Conservation (phyloP, 495 filamentous ascomycete genomes). For the Cercophora samala region DNA sequence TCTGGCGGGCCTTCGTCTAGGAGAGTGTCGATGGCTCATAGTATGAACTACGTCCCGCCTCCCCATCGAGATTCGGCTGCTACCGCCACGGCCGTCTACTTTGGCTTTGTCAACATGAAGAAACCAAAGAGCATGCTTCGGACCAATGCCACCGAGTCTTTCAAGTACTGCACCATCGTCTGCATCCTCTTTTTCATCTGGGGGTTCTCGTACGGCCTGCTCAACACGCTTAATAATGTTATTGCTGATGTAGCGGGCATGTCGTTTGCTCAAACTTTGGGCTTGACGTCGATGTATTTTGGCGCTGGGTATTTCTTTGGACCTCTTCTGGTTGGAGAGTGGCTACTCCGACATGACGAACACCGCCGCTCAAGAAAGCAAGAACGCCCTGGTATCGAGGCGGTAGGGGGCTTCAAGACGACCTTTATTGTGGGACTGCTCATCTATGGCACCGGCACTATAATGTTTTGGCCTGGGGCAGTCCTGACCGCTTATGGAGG, state of each 20-base stretch:
- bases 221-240: conserved; percentile 46
- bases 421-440: conserved; percentile 66
- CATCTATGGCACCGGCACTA: conserved; percentile 59
- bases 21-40: background rate
- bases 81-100: conserved; percentile 42
- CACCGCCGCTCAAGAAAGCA: conserved; percentile 33
- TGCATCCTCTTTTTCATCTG: conserved; percentile 81
- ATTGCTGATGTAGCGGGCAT: conserved; percentile 35
- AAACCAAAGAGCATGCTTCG: conserved; percentile 74
- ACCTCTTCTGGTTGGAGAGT: conserved; percentile 62
- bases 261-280: conserved; percentile 34
- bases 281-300: conserved; percentile 33
- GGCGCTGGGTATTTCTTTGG: conserved; percentile 62
- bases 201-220: conserved; percentile 76
- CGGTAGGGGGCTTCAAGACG: conserved; percentile 52
- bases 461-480: conserved; percentile 61
- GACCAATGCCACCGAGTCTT: conserved; percentile 42
- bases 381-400: conserved; percentile 13
- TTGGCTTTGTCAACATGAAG: conserved; percentile 83
- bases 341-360: conserved; percentile 59
- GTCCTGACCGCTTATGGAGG: conserved; percentile 65
- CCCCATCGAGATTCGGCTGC: conserved; percentile 2
- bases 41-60: background rate
- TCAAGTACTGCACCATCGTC: conserved; percentile 56
- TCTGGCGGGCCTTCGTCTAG: background rate